Percentiles rank a stretch among this genome's conserved stretches.
These are phyloP conservation scores for Eucalyptus melliodora DNA, from an alignment of 345 rosid species.

Conservation along the genomic window DNA sequence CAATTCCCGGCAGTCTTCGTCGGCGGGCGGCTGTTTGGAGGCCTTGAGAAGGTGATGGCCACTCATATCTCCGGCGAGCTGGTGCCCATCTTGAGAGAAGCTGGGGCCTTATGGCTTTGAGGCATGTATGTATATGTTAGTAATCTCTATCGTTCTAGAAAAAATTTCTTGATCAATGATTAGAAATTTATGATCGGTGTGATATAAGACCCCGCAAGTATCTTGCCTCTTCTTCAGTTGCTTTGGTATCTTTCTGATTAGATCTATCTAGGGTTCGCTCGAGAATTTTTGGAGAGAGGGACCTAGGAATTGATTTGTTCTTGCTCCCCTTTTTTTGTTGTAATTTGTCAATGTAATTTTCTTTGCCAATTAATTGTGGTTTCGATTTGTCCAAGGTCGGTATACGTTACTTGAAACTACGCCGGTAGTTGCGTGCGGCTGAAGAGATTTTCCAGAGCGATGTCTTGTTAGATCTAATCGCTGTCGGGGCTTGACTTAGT, in stretches of 20 bases:
- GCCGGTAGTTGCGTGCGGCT: not conserved
- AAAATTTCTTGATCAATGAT: not conserved
- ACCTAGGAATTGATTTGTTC: not conserved
- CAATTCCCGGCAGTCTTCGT: constrained; percentile 69
- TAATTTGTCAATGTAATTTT: not conserved
- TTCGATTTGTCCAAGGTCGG: not conserved
- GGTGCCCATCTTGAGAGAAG: constrained; percentile 73
- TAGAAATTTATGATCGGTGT: not conserved
- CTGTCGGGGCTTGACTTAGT: not conserved
- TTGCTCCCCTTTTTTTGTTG: not conserved
- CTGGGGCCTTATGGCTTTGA: constrained; percentile 81
- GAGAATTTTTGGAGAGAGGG: not conserved
- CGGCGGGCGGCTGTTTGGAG: constrained; percentile 81
- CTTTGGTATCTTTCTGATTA: not conserved
- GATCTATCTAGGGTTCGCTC: not conserved
- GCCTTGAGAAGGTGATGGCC: constrained; percentile 72
- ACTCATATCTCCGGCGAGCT: constrained; percentile 78
- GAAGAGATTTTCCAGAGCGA: not conserved
- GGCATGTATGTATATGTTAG: not conserved
- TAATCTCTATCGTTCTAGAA: not conserved
- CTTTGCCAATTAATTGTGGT: not conserved
- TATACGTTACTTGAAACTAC: not conserved
- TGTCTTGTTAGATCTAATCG: not conserved
- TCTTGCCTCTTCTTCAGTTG: not conserved
- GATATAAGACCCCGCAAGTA: not conserved